A percentile compares a stretch with the other conserved stretches of the same genome.
phyloP scores from a whole-genome alignment of 1,284 basidiomycete genomes.

The Papiliotrema flavescens region DNA sequence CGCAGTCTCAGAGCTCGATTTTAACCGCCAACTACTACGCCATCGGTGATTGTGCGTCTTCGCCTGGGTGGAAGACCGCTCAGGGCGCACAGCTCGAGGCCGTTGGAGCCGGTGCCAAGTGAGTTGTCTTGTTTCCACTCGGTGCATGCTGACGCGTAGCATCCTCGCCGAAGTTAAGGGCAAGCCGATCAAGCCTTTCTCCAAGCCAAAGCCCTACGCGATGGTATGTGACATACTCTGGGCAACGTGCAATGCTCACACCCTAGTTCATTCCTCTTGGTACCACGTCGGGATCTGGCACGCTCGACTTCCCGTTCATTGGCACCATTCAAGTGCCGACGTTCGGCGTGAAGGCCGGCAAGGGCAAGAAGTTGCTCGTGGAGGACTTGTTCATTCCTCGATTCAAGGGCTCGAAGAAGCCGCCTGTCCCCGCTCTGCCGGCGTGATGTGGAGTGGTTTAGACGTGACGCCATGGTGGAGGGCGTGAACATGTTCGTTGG shows the following conservation, averaged over 20 bases:
- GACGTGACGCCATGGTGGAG: no score
- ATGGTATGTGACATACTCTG: slow-evolving; percentile 13
- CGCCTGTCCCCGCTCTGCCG: background rate
- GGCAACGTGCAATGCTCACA: background rate
- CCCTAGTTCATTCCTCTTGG: slow-evolving; percentile 35
- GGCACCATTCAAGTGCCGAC: slow-evolving; percentile 24
- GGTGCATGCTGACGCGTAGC: slow-evolving; percentile 14
- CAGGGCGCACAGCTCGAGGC: slow-evolving; percentile 38
- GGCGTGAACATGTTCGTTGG: no score
- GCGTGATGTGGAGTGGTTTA: no score
- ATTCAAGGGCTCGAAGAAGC: slow-evolving; percentile 32
- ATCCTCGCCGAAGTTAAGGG: slow-evolving; percentile 31
- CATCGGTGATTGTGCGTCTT: slow-evolving; percentile 39
- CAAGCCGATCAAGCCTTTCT: slow-evolving; percentile 26
- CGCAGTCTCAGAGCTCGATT: slow-evolving; percentile 12
- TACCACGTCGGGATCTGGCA: slow-evolving; percentile 23
- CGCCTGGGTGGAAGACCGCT: slow-evolving; percentile 38
- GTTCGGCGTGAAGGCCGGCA: slow-evolving; percentile 26
- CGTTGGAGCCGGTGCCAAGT: slow-evolving; percentile 29
- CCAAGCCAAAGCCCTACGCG: slow-evolving; percentile 12
- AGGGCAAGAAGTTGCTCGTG: slow-evolving; percentile 29
- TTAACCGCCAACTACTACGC: slow-evolving; percentile 39
- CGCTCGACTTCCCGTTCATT: slow-evolving; percentile 24
- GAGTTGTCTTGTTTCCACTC: slow-evolving; percentile 4
- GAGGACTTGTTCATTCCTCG: slow-evolving; percentile 19